A percentile compares a stretch with the other conserved stretches of the same genome.
These are phyloP conservation scores for Spiromastix sp. DNA, from an alignment of 2,329 filamentous ascomycete genomes.

Conservation along the genomic window DNA sequence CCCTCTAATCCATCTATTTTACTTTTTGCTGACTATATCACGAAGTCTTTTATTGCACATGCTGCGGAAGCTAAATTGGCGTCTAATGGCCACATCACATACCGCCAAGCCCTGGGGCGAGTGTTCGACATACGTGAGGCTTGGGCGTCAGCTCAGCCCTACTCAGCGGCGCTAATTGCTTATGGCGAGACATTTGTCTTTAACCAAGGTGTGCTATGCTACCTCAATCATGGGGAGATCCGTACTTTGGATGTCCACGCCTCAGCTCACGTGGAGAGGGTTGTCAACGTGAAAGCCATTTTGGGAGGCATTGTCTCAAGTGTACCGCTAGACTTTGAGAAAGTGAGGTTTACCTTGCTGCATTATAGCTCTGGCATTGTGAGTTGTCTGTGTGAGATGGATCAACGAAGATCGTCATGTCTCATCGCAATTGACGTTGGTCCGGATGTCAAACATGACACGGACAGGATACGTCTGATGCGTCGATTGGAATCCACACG, in stretches of 20 bases:
- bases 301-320: constrained; percentile 24
- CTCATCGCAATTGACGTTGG: constrained; percentile 43
- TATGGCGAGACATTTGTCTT: constrained; percentile 54
- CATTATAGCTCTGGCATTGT: constrained; percentile 49
- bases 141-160: constrained; percentile 52
- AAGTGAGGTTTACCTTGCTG: constrained; percentile 44
- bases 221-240: constrained; percentile 44
- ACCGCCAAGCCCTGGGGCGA: constrained; percentile 46
- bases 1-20: not conserved
- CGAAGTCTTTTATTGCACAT: constrained; percentile 31
- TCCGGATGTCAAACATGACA: constrained; percentile 9
- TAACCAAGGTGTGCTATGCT: constrained; percentile 53
- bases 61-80: constrained; percentile 38
- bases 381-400: constrained; percentile 45
- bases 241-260: constrained; percentile 50
- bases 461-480: constrained; percentile 31
- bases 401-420: constrained; percentile 34
- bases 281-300: constrained; percentile 38
- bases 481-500: constrained; percentile 36
- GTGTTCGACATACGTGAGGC: constrained; percentile 52
- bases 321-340: constrained; percentile 18
- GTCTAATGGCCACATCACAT: constrained; percentile 27
- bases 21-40: constrained; percentile 11
- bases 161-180: constrained; percentile 49
- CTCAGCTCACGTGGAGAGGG: constrained; percentile 41